phyloP scores from a whole-genome alignment of 1,284 basidiomycete genomes.

The Cutaneotrichosporon sp. region DNA sequence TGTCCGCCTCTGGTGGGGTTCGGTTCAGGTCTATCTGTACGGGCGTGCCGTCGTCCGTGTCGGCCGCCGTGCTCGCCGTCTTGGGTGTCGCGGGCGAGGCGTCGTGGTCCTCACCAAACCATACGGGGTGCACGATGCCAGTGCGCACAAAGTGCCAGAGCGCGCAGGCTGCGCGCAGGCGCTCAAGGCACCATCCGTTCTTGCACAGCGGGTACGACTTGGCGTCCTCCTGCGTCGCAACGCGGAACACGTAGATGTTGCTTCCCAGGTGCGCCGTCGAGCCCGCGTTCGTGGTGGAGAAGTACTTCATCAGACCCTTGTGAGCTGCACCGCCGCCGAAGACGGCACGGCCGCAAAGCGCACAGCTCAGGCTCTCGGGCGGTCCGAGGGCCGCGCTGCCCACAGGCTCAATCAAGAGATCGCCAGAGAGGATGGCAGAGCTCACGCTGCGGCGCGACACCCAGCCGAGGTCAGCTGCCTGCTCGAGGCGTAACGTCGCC shows the following conservation, averaged over 20 bases:
- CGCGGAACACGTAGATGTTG: slow-evolving; percentile 52
- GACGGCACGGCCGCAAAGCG: slow-evolving; percentile 66
- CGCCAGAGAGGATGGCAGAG: slow-evolving; percentile 80
- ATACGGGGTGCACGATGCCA: slow-evolving; percentile 75
- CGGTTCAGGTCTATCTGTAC: slow-evolving; percentile 14
- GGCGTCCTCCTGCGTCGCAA: slow-evolving; percentile 46
- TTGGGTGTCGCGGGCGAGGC: background rate
- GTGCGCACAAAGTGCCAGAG: slow-evolving; percentile 85
- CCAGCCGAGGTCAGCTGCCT: slow-evolving; percentile 93
- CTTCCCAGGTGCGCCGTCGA: background rate
- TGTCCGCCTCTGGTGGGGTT: slow-evolving; percentile 16
- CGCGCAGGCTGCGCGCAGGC: slow-evolving; percentile 81
- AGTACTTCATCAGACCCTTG: slow-evolving; percentile 49
- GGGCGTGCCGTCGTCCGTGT: background rate
- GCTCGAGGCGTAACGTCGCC: slow-evolving; percentile 84
- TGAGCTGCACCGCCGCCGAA: slow-evolving; percentile 56
- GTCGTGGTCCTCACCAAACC: slow-evolving; percentile 67
- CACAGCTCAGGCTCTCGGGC: slow-evolving; percentile 57
- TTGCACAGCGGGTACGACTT: slow-evolving; percentile 69
- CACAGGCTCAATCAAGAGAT: slow-evolving; percentile 85
- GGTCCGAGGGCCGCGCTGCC: slow-evolving; percentile 34
- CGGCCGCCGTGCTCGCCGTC: slow-evolving; percentile 4
- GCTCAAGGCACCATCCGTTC: slow-evolving; percentile 57
- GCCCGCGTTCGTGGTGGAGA: slow-evolving; percentile 31
- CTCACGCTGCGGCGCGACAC: slow-evolving; percentile 82